Evolutionary conservation across 2,329 filamentous ascomycete genomes (phyloP), one percentile per base, ranked within the genome.

Genomic region (Fusarium sp.): DNA sequence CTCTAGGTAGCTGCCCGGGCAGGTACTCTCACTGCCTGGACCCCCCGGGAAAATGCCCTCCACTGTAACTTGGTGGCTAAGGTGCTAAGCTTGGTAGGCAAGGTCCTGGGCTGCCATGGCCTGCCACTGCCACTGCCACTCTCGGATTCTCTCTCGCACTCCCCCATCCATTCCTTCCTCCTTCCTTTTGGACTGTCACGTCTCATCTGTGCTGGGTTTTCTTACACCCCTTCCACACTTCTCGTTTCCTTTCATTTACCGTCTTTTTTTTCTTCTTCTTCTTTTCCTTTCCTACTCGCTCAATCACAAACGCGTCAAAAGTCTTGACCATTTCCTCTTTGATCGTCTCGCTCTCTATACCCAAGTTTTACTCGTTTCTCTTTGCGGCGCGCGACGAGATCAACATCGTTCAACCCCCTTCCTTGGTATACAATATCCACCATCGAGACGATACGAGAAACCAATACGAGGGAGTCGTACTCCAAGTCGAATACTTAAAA

Each of bases 381-480:
- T 51, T 69, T 68, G 64, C 68, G 69, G 66, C 32, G 68, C 32
- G 68, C 68, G 64, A 70, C 66, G 68, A 70, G 68, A 70, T 44
- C 49, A 14, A 45, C 37, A 55, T 31, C 57, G 14, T n/a, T 51
- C 27, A 41, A 37, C n/a, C 49, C 35, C 39, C 44, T 47, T 38
- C 44, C 33, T 47, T 41, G 36, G 31, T 45, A 47, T 23, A 59
- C 41, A 55, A 13, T 37, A 37, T 32, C 37, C 61, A 48, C 61
- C 46, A 39, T 35, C 49, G 29, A 55, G 36, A 46, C 48, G 46
- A 63, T 38, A 55, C 49, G 45, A 49, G 15, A 56, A 49, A 53
- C 19, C 35, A 10, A 53, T 39, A 19, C 37, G 38, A 61, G 35
- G 33, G 42, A 19, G 37, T 27, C 39, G 36, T 38, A 48, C 36